Percentiles rank a stretch among this genome's conserved stretches.
phyloP scores from a whole-genome alignment of 495 filamentous ascomycete species.

The Delitschia confertaspora region DNA sequence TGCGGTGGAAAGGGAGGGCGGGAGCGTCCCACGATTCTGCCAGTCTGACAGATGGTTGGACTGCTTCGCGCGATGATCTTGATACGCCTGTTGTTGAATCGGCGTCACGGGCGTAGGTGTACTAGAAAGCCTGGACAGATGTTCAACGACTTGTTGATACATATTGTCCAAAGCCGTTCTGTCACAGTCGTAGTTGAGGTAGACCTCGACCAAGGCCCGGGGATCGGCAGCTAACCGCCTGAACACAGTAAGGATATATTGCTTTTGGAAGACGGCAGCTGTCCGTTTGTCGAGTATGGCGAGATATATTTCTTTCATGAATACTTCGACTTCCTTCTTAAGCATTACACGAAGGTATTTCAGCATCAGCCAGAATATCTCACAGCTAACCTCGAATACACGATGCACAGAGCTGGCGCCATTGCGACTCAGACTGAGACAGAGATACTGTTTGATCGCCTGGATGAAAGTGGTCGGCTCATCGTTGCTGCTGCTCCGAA shows the following conservation, averaged over 20 bases:
- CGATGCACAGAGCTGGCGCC: constrained; percentile 82
- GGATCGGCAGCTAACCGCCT: constrained; percentile 78
- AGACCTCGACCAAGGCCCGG: constrained; percentile 84
- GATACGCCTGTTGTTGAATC: constrained; percentile 72
- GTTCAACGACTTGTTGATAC: constrained; percentile 88
- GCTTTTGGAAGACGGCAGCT: constrained; percentile 81
- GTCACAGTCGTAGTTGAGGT: constrained; percentile 98
- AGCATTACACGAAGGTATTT: constrained; percentile 88
- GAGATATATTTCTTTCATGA: constrained; percentile 94
- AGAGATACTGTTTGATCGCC: constrained; percentile 91
- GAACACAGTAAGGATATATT: constrained; percentile 79
- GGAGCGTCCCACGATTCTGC: constrained; percentile 74
- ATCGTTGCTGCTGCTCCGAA: constrained; percentile 72
- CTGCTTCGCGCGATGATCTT: constrained; percentile 60
- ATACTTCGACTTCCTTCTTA: constrained; percentile 98
- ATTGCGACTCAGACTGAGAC: constrained; percentile 86
- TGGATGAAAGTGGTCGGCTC: constrained; percentile 89
- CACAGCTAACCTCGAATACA: constrained; percentile 92
- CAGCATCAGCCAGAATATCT: constrained; percentile 96
- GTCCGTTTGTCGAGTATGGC: constrained; percentile 82
- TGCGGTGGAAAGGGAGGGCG: constrained; percentile 73
- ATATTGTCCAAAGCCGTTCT: constrained; percentile 89
- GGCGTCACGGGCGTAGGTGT: constrained; percentile 62
- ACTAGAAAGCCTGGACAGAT: constrained; percentile 74
- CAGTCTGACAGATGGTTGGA: constrained; percentile 50